These are phyloP conservation scores for Mycena galericulata DNA, from an alignment of 768 basidiomycete species.

Conservation along the genomic window DNA sequence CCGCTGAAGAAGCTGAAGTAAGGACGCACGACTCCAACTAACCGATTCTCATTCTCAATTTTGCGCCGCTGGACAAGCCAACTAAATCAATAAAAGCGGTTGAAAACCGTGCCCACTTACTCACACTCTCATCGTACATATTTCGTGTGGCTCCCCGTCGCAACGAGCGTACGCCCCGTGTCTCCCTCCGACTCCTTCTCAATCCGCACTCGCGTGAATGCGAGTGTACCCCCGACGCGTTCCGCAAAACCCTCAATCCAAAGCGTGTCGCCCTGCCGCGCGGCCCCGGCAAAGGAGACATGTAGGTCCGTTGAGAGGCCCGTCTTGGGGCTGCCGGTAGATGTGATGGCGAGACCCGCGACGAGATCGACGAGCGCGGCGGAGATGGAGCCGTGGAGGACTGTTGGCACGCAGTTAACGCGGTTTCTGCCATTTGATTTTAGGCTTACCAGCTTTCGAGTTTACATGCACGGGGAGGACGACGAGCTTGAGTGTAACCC, in stretches of 20 bases:
- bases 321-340: constrained; percentile 26
- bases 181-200: constrained; percentile 12
- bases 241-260: constrained; percentile 29
- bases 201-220: constrained; percentile 29
- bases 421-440: too few relatives aligned
- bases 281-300: constrained; percentile 25
- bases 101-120: too few relatives aligned
- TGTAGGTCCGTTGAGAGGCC: constrained; percentile 34
- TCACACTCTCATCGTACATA: constrained; percentile 26
- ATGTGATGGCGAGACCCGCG: constrained; percentile 27
- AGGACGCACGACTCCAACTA: too few relatives aligned
- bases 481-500: constrained; percentile 23
- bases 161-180: constrained; percentile 21
- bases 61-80: too few relatives aligned
- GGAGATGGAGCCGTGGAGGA: constrained; percentile 33
- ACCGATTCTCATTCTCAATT: too few relatives aligned
- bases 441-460: constrained; percentile 32
- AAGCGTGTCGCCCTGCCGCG: constrained; percentile 30
- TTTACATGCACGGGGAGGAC: constrained; percentile 34
- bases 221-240: constrained; percentile 30
- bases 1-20: too few relatives aligned
- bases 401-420: constrained; percentile 6
- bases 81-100: too few relatives aligned
- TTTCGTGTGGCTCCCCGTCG: constrained; percentile 33
- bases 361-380: constrained; percentile 33